These are phyloP conservation scores for Diutina catenulata DNA, from an alignment of 1,139 yeast genomes.

Conservation along the genomic window DNA sequence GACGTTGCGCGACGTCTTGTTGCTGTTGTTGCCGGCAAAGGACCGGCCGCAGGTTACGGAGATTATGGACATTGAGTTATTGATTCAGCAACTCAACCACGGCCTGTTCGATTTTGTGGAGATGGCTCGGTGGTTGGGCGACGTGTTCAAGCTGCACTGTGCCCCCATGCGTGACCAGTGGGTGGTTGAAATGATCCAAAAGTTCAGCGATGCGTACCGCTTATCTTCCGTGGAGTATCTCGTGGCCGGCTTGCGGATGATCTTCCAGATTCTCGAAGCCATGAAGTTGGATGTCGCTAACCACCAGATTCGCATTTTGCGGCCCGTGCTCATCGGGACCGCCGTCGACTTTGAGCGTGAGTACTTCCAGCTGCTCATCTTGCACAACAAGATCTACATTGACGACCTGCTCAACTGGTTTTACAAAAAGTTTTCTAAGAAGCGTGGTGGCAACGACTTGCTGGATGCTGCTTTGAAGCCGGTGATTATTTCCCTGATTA, in stretches of 20 bases:
- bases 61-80: constrained; percentile 65
- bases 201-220: constrained; percentile 52
- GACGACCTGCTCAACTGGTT: constrained; percentile 66
- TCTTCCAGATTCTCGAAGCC: constrained; percentile 83
- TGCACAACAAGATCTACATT: constrained; percentile 55
- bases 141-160: constrained; percentile 70
- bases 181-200: constrained; percentile 75
- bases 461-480: constrained; percentile 16
- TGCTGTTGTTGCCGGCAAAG: constrained; percentile 66
- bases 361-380: constrained; percentile 63
- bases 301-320: constrained; percentile 76
- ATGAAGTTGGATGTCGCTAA: constrained; percentile 95
- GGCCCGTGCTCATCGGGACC: constrained; percentile 78
- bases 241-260: constrained; percentile 67
- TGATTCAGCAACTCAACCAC: constrained; percentile 64
- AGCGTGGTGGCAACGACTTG: constrained; percentile 5
- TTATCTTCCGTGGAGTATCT: constrained; percentile 41
- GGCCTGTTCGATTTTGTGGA: constrained; percentile 59
- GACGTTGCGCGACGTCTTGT: constrained; percentile 65
- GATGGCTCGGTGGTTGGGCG: constrained; percentile 60
- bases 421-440: constrained; percentile 24
- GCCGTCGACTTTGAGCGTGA: constrained; percentile 90
- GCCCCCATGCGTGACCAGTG: constrained; percentile 93
- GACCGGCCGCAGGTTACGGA: constrained; percentile 62
- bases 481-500: constrained; percentile 35